Evolutionary conservation across 768 basidiomycete species (phyloP), one percentile per base, ranked within the genome.

Genomic region (Inosperma sp.): DNA sequence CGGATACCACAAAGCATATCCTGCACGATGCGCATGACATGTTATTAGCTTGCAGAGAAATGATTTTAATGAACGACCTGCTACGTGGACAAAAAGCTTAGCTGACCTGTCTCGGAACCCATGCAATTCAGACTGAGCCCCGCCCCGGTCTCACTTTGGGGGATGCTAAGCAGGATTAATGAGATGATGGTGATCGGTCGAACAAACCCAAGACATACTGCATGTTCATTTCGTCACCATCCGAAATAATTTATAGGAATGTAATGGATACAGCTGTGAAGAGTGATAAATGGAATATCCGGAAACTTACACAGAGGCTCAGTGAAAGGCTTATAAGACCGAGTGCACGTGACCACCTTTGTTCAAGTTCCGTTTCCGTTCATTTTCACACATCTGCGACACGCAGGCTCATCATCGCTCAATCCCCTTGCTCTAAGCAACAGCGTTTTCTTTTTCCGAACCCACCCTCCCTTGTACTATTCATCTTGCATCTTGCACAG

Each of bases 141-240:
- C 0, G 96, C 95, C 48, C 96, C 82, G 27, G 96, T 98, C 68
- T 99, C 96, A 51, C 90, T 93, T 65, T 99, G 96, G 21, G 96
- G 96, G 31, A 99, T 85, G 66, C 93, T 96, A 60, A 27, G 52
- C 52, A 22, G 49, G 48, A 57, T 40, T 7, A n/a, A 43, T 51
- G 23, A 41, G 40, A 13, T 9, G 14, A 16, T 7, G 3, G 10
- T 16, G 12, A 34, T 40, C 14, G 8, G 26, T 17, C 13, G 34
- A 3, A 25, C 16, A n/a, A 22, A 1, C n/a, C n/a, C n/a, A 26
- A 48, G n/a, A 84, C 90, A 42, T 80, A 95, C 93, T 98, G 96
- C 88, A 98, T 90, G 72, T 99, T 98, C 96, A 98, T 99, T 68
- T 99, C 96, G 63, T 98, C 96, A 59, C 96, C 96, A 63, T 98